Percentiles rank a stretch among this genome's conserved stretches.
Evolutionary conservation across 805 yeast genomes (phyloP).

Genomic region (Nakazawaea populi): DNA sequence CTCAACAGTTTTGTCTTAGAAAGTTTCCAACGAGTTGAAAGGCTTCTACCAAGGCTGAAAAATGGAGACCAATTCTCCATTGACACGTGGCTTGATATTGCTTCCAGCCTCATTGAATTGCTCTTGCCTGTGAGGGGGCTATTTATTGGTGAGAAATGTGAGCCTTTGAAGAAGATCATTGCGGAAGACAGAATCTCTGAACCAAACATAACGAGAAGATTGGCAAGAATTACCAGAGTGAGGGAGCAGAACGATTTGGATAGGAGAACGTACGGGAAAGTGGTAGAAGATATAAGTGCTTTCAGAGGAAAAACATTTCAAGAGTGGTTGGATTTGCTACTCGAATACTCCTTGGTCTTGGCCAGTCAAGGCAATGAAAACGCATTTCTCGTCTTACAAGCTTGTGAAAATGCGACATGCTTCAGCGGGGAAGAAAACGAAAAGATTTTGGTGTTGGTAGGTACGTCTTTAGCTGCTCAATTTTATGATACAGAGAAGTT

Average conservation of each 20-base stretch:
- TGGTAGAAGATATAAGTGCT: slow-evolving; percentile 40
- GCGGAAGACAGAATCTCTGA: slow-evolving; percentile 54
- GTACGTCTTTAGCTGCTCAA: slow-evolving; percentile 19
- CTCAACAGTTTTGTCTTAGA: slow-evolving; percentile 34
- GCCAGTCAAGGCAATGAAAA: slow-evolving; percentile 56
- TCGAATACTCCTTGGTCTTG: slow-evolving; percentile 68
- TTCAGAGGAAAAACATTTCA: slow-evolving; percentile 75
- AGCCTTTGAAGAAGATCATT: slow-evolving; percentile 62
- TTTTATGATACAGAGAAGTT: slow-evolving; percentile 51
- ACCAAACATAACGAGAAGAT: slow-evolving; percentile 65
- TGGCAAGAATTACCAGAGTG: slow-evolving; percentile 60
- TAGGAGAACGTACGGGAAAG: slow-evolving; percentile 19
- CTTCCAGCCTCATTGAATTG: slow-evolving; percentile 76
- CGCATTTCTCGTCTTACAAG: slow-evolving; percentile 64
- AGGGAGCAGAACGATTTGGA: slow-evolving; percentile 47
- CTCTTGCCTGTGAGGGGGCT: slow-evolving; percentile 74
- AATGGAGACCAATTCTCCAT: slow-evolving; percentile 55
- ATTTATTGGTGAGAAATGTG: slow-evolving; percentile 70
- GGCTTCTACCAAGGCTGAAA: slow-evolving; percentile 43
- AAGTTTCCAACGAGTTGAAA: slow-evolving; percentile 39
- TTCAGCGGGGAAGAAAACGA: slow-evolving; percentile 57
- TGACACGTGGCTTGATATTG: slow-evolving; percentile 77
- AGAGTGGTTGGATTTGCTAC: slow-evolving; percentile 80
- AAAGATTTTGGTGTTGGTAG: slow-evolving; percentile 14
- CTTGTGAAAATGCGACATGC: slow-evolving; percentile 73